Evolutionary conservation across 306 rosid species (phyloP).

Genomic region (Pterocarpus santalinus): DNA sequence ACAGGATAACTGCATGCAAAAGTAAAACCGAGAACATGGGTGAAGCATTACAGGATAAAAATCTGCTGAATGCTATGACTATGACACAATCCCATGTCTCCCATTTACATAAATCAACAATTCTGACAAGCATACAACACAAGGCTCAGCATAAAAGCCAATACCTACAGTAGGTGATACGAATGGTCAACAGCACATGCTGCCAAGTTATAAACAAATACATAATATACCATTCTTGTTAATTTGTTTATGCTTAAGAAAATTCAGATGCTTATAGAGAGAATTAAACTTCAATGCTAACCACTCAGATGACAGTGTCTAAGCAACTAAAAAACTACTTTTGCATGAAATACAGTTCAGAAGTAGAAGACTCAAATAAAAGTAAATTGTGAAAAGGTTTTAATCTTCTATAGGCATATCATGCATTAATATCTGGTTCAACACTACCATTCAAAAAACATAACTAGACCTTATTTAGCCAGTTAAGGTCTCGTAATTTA

Average conservation of each 20-base stretch:
- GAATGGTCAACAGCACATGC: neutral
- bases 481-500: neutral
- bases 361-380: neutral
- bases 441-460: neutral
- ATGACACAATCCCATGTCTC: neutral
- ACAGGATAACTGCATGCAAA: conserved; percentile 17
- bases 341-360: conserved; percentile 2
- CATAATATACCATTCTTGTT: neutral
- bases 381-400: neutral
- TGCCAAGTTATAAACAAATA: neutral
- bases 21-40: neutral
- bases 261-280: neutral
- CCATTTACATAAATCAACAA: neutral
- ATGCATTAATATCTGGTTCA: neutral
- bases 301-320: neutral
- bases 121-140: neutral
- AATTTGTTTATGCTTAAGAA: neutral
- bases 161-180: neutral
- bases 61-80: neutral
- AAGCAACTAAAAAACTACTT: neutral
- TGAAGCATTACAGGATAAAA: conserved; percentile 12
- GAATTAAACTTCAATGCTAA: neutral
- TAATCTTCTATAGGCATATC: neutral
- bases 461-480: neutral
- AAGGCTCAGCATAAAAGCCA: conserved; percentile 1